Percentiles rank a stretch among this genome's conserved stretches.
Evolutionary conservation across 345 rosid species (phyloP).

Genomic region (Populus euphratica): DNA sequence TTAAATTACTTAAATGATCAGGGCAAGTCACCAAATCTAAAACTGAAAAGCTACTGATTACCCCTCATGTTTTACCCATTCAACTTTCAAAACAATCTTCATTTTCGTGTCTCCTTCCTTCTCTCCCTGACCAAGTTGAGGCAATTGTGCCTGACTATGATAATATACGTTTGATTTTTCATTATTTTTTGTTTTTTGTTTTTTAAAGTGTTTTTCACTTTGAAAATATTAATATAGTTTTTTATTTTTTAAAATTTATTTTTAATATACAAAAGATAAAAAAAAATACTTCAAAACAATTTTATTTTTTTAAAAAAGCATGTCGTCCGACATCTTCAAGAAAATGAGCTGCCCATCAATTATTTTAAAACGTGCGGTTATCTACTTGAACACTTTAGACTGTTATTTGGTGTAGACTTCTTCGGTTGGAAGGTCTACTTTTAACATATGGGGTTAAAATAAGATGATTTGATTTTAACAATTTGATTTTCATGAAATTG

Average conservation of each 20-base stretch:
- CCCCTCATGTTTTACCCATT: background rate
- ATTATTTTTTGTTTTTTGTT: too few species aligned
- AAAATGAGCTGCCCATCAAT: background rate
- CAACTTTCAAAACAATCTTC: background rate
- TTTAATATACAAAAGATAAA: too few species aligned
- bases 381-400: background rate
- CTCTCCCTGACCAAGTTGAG: slow-evolving; percentile 6
- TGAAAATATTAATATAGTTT: too few species aligned
- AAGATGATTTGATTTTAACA: background rate
- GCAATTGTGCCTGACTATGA: background rate
- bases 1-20: slow-evolving; percentile 3
- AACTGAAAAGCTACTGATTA: slow-evolving; percentile 14
- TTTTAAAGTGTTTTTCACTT: too few species aligned
- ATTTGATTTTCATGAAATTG: background rate
- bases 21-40: slow-evolving; percentile 27
- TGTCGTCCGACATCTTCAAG: background rate
- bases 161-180: too few species aligned
- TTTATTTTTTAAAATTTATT: too few species aligned
- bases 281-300: too few species aligned
- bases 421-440: slow-evolving; percentile 27
- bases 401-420: slow-evolving; percentile 2
- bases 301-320: too few species aligned
- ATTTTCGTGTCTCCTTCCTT: background rate
- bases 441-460: slow-evolving; percentile 18
- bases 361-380: slow-evolving; percentile 6